A percentile compares a stretch with the other conserved stretches of the same genome.
These are phyloP conservation scores for Neonectria magnoliae DNA, from an alignment of 2,329 filamentous ascomycete species.

Conservation along the genomic window DNA sequence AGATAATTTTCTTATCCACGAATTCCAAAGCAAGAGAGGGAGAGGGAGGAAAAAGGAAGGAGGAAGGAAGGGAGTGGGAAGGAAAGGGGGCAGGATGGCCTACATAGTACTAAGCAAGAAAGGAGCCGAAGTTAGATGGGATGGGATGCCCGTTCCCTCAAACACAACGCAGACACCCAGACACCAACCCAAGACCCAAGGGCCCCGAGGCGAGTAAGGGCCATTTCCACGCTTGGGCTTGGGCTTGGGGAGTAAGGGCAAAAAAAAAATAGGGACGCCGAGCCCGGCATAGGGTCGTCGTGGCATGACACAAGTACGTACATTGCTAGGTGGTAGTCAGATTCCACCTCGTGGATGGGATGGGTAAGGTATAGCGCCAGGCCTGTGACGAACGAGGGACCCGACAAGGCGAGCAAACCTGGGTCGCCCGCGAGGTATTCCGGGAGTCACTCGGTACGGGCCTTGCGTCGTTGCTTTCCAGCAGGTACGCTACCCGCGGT, in stretches of 20 bases:
- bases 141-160: constrained; percentile 24
- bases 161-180: constrained; percentile 28
- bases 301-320: constrained; percentile 30
- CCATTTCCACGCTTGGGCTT: constrained; percentile 12
- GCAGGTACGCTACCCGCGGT: constrained; percentile 8
- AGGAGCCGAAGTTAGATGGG: constrained; percentile 28
- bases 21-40: constrained; percentile 19
- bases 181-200: constrained; percentile 21
- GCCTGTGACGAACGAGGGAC: constrained; percentile 15
- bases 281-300: constrained; percentile 30
- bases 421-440: not conserved
- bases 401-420: not conserved
- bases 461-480: constrained; percentile 1
- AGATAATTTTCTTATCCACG: constrained; percentile 13
- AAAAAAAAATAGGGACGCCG: constrained; percentile 27
- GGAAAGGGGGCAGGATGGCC: constrained; percentile 28
- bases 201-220: constrained; percentile 32
- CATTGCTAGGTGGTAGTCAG: not conserved
- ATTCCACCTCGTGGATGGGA: constrained; percentile 17
- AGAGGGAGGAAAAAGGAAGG: constrained; percentile 20
- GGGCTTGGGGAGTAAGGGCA: constrained; percentile 17
- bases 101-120: constrained; percentile 18
- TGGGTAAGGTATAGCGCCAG: constrained; percentile 36
- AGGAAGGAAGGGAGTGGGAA: constrained; percentile 31
- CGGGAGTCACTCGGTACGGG: constrained; percentile 12